phyloP scores from a whole-genome alignment of 2,329 filamentous ascomycete species.

The Colletotrichum limetticola region DNA sequence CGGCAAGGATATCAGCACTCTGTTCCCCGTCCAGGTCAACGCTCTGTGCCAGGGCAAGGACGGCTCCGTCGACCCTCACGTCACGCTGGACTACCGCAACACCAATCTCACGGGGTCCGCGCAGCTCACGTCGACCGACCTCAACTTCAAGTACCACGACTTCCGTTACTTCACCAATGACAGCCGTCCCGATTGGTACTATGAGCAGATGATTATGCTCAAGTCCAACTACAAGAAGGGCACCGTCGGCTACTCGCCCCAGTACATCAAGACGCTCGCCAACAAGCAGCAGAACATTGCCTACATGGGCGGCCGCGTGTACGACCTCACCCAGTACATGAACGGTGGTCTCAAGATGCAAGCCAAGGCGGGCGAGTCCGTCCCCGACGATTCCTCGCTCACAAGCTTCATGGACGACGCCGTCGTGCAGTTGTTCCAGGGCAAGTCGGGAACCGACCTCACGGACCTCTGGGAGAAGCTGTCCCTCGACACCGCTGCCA shows the following conservation, averaged over 20 bases:
- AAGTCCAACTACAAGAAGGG: conserved; percentile 86
- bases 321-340: conserved; percentile 89
- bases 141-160: conserved; percentile 87
- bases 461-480: conserved; percentile 85
- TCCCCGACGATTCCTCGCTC: conserved; percentile 59
- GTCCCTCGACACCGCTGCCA: conserved; percentile 64
- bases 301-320: conserved; percentile 82
- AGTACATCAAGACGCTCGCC: conserved; percentile 80
- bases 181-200: conserved; percentile 90
- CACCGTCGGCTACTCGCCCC: conserved; percentile 81
- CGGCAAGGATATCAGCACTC: conserved; percentile 83
- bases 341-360: conserved; percentile 76
- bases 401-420: conserved; percentile 83
- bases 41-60: conserved; percentile 85
- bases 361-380: conserved; percentile 62
- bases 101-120: conserved; percentile 79
- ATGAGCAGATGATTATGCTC: conserved; percentile 84
- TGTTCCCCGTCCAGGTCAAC: conserved; percentile 95
- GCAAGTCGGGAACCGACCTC: conserved; percentile 81
- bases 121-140: conserved; percentile 71
- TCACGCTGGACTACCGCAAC: conserved; percentile 86
- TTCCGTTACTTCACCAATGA: conserved; percentile 89
- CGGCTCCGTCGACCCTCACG: conserved; percentile 72
- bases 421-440: conserved; percentile 81
- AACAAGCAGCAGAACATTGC: conserved; percentile 73